Evolutionary conservation across 495 filamentous ascomycete species (phyloP).

Genomic region (Delitschia confertaspora): DNA sequence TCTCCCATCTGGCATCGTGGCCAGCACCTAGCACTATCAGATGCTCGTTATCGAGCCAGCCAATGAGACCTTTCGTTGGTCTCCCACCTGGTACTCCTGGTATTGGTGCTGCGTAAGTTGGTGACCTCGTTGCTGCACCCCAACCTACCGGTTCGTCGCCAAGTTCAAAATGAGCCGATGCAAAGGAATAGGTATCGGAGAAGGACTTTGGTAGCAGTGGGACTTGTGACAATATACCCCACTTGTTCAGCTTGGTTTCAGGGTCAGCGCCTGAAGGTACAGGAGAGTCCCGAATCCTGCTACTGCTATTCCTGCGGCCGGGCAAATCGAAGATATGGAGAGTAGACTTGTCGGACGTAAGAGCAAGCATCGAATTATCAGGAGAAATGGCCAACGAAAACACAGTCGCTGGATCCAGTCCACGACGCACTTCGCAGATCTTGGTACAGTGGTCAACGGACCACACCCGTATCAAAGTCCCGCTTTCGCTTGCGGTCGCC

Average conservation of each 20-base stretch:
- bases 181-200: conserved; percentile 75
- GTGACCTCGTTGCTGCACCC: conserved; percentile 17
- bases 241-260: conserved; percentile 43
- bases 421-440: conserved; percentile 74
- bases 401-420: conserved; percentile 78
- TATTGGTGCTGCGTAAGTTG: conserved; percentile 22
- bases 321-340: conserved; percentile 84
- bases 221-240: conserved; percentile 69
- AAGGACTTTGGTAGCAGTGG: conserved; percentile 72
- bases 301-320: background rate
- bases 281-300: background rate
- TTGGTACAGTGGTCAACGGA: conserved; percentile 67
- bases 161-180: conserved; percentile 65
- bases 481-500: conserved; percentile 85
- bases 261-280: conserved; percentile 1
- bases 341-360: conserved; percentile 95
- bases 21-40: conserved; percentile 75
- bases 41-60: conserved; percentile 61
- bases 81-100: conserved; percentile 44
- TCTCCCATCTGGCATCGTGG: conserved; percentile 74
- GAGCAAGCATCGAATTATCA: conserved; percentile 65
- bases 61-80: conserved; percentile 64
- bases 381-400: conserved; percentile 84
- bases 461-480: conserved; percentile 81
- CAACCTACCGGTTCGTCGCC: conserved; percentile 51